phyloP scores from a whole-genome alignment of 164 flowering plant species.

The Kalanchoe fedtschenkoi region DNA sequence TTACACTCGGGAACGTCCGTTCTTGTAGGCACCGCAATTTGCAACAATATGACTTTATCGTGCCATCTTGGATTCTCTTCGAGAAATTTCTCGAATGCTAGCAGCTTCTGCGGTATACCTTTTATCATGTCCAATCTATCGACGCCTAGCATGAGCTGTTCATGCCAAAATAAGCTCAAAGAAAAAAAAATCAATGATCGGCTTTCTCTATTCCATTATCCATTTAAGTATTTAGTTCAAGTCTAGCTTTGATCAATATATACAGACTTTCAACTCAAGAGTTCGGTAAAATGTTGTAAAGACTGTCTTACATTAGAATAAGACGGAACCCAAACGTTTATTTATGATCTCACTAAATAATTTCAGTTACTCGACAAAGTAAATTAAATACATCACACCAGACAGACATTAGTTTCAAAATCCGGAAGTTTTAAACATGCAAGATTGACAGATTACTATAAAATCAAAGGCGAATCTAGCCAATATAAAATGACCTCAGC shows the following conservation, averaged over 20 bases:
- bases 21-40: slow-evolving; percentile 94
- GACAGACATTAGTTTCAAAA: too few species aligned
- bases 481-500: not conserved
- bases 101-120: slow-evolving; percentile 86
- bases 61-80: slow-evolving; percentile 78
- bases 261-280: too few species aligned
- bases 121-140: slow-evolving; percentile 95
- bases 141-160: slow-evolving; percentile 83
- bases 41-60: slow-evolving; percentile 73
- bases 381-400: too few species aligned
- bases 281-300: too few species aligned
- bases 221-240: not conserved
- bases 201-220: not conserved
- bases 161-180: not conserved
- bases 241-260: not conserved
- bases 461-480: not conserved
- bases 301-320: too few species aligned
- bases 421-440: too few species aligned
- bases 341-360: not conserved
- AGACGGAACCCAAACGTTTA: too few species aligned
- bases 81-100: slow-evolving; percentile 90
- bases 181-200: not conserved
- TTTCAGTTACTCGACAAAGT: not conserved
- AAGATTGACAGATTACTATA: not conserved
- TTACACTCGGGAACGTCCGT: slow-evolving; percentile 94